Evolutionary conservation across 2,329 filamentous ascomycete genomes (phyloP), one percentile per base, ranked within the genome.

Genomic region (Conoideocrella luteorostrata): DNA sequence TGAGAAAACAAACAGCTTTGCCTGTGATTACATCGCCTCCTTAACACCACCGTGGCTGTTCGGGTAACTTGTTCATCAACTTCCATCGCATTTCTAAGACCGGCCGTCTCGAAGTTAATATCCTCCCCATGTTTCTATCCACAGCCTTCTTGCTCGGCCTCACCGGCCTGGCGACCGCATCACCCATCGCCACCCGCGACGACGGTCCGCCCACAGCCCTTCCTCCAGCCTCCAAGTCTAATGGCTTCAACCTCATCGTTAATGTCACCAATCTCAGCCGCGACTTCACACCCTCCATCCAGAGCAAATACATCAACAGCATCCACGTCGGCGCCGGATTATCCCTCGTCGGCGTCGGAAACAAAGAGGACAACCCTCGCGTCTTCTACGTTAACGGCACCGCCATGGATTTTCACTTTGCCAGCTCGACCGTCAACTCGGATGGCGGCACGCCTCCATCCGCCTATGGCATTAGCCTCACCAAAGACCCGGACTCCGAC

Each of bases 351-450:
- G 63, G 67, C 2, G 56, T 71, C 11, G 47, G 50, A 3, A 47
- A 50, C 17, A 51, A 56, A 22, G 40, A 47, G 23, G 17, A 36
- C n/a, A 50, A 50, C 7, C 42, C 47, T 7, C 57, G 57, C 26
- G 48, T 68, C 46, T 76, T 75, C 53, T 76, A 75, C 63, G 58
- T 69, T 45, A 76, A 77, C 51, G 70, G 67, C 51, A 72, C 71
- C 11, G 60, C 59, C 11, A 45, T 54, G 6, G 61, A 69, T 30
- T 49, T 64, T 6, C 50, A 52, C 15, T 55, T 24, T 18, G 44
- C 23, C n/a, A 24, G 12, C 10, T 37, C 44, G 30, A 43, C 35
- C 6, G 44, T 46, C 39, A 17, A 43, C 7, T 39, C 44, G 1
- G 44, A 46, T 23, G 5, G 0, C 12, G 43, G 33, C 43, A 41